A percentile compares a stretch with the other conserved stretches of the same genome.
Evolutionary conservation across 2,329 filamentous ascomycete genomes (phyloP).

Genomic region (Fusarium verticillioides): DNA sequence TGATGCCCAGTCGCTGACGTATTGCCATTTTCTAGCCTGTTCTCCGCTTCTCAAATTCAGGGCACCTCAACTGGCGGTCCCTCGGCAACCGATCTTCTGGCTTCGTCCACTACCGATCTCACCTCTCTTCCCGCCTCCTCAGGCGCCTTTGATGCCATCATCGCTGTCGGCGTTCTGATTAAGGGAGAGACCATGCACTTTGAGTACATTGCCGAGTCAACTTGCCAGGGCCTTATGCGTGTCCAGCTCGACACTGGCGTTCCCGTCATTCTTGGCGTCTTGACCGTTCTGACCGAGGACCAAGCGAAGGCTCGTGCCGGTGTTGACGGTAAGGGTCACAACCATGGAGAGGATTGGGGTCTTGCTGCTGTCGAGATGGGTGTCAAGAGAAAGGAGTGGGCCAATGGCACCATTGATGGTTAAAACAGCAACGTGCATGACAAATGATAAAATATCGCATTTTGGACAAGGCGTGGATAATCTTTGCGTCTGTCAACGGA

Average conservation of each 20-base stretch:
- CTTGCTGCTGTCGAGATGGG: slow-evolving; percentile 93
- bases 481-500: neutral
- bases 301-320: slow-evolving; percentile 90
- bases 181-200: slow-evolving; percentile 99
- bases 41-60: slow-evolving; percentile 87
- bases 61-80: slow-evolving; percentile 70
- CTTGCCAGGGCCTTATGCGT: slow-evolving; percentile 92
- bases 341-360: slow-evolving; percentile 98
- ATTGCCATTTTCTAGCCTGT: slow-evolving; percentile 66
- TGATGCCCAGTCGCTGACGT: slow-evolving; percentile 25
- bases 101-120: slow-evolving; percentile 75
- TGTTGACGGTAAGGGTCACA: slow-evolving; percentile 74
- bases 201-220: slow-evolving; percentile 95
- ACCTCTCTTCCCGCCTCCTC: slow-evolving; percentile 58
- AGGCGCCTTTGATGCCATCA: slow-evolving; percentile 88
- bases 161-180: slow-evolving; percentile 95
- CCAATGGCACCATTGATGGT: slow-evolving; percentile 70
- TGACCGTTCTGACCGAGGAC: slow-evolving; percentile 89
- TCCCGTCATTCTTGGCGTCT: slow-evolving; percentile 89
- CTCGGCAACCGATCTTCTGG: slow-evolving; percentile 81
- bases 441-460: slow-evolving; percentile 12
- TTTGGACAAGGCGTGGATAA: slow-evolving; percentile 1
- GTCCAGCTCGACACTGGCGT: slow-evolving; percentile 90
- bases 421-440: slow-evolving; percentile 30
- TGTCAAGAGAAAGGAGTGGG: slow-evolving; percentile 86